Base-by-base conservation (phyloP, 2,329 filamentous ascomycete species). In the Chaetomium globosum region DNA sequence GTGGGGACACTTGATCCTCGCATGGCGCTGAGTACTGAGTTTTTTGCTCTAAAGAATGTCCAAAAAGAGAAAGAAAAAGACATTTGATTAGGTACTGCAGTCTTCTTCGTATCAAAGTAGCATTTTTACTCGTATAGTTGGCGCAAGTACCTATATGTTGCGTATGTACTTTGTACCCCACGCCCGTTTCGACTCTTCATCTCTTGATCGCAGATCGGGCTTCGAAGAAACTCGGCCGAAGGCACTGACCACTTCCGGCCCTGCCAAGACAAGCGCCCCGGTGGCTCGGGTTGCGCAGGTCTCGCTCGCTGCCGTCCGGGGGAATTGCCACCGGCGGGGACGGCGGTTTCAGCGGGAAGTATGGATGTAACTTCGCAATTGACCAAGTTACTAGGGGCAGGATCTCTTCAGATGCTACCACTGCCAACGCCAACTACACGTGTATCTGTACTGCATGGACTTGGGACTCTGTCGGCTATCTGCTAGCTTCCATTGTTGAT, bases 1-100 rank as follows among this genome's bases (percentile, higher is more conserved):
- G 59, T 53, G 43, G 53, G 54, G 52, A 36, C 53, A 54, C 58
- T 9, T 43, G 43, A 61, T 53, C 56, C 36, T 36, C 46, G 46
- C 46, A 48, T 23, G 46, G n/a, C 19, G 19, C 8, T 19, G 39
- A n/a, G 39, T 4, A 39, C 12, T 4, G 33, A 36, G 12, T 4
- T 36, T 12, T 36, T 36, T 36, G 12, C 10, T 2, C 26, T 26
- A 26, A 26, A 36, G 33, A 12, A 33, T 10, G 31, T 33, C 3
- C 10, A 12, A 36, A 36, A 36, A 12, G 10, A 12, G 33, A 36
- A 36, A 36, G 33, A 43, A 43, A 16, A 8, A 16, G 39, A 16
- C n/a, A 43, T 16, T 43, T 39, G 26, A 26, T 26, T 26, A n/a
- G n/a, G n/a, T n/a, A 26, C 26, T 26, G 26, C 4, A 26, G 26